Evolutionary conservation across 2,329 filamentous ascomycete genomes (phyloP).

Genomic region (Colletotrichum aenigma): DNA sequence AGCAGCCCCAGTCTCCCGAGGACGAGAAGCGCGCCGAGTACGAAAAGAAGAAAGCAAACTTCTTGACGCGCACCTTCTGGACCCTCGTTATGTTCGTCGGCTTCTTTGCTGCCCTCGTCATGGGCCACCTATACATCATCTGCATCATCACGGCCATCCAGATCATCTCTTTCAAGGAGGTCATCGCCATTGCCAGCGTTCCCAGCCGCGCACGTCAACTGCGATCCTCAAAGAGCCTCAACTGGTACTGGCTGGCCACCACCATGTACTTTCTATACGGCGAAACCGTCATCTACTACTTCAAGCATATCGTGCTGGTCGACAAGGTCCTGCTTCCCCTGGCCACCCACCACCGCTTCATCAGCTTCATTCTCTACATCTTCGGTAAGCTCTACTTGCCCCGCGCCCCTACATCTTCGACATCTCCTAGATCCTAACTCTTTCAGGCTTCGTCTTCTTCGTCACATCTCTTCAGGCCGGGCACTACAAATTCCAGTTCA

Average conservation of each 20-base stretch:
- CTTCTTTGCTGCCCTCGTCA: slow-evolving; percentile 93
- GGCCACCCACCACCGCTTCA: slow-evolving; percentile 96
- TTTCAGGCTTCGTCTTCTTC: slow-evolving; percentile 93
- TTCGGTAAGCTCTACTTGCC: slow-evolving; percentile 70
- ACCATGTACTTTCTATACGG: slow-evolving; percentile 99
- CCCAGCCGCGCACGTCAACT: slow-evolving; percentile 90
- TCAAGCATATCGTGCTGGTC: slow-evolving; percentile 97
- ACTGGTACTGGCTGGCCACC: slow-evolving; percentile 99
- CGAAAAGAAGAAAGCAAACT: slow-evolving; percentile 98
- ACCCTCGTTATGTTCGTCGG: slow-evolving; percentile 94
- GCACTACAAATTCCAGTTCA: slow-evolving; percentile 98
- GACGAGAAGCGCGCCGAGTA: slow-evolving; percentile 68
- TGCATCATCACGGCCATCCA: slow-evolving; percentile 91
- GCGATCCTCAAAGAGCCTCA: slow-evolving; percentile 92
- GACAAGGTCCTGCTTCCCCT: slow-evolving; percentile 92
- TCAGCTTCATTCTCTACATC: slow-evolving; percentile 97
- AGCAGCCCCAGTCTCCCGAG: slow-evolving; percentile 46
- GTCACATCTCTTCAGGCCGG: slow-evolving; percentile 93
- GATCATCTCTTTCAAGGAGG: slow-evolving; percentile 98
- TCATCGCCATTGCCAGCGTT: slow-evolving; percentile 96
- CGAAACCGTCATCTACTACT: slow-evolving; percentile 99
- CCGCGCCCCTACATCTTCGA: neutral
- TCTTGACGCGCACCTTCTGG: slow-evolving; percentile 97
- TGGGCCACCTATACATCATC: slow-evolving; percentile 97
- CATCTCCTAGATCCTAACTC: slow-evolving; percentile 28